A percentile compares a stretch with the other conserved stretches of the same genome.
phyloP scores from a whole-genome alignment of 1,284 basidiomycete genomes.

The Rhodofomes roseus region DNA sequence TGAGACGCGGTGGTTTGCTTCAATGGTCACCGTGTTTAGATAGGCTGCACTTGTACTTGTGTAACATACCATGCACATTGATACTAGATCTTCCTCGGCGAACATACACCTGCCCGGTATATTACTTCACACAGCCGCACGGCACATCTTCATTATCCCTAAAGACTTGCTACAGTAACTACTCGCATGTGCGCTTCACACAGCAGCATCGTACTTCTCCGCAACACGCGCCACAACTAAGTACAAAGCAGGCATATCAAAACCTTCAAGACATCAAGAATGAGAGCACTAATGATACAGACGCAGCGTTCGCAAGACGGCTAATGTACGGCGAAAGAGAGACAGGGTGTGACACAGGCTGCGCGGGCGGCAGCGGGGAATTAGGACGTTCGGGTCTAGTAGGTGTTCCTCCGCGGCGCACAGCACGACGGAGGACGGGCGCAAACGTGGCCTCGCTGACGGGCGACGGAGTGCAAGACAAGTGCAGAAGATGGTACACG shows the following conservation, averaged over 20 bases:
- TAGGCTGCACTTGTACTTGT: background rate
- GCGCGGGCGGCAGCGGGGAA: background rate
- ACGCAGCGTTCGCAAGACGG: background rate
- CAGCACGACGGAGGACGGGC: background rate
- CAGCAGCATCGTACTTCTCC: background rate
- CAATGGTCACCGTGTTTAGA: too few species aligned
- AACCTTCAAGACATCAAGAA: background rate
- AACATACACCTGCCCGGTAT: background rate
- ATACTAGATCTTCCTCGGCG: too few species aligned
- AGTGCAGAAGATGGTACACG: slow-evolving; percentile 1
- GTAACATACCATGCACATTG: background rate
- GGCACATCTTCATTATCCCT: background rate
- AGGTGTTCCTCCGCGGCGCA: background rate
- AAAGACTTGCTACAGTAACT: background rate
- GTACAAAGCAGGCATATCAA: background rate
- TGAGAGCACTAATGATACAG: slow-evolving; percentile 16
- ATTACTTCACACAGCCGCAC: background rate
- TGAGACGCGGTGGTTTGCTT: too few species aligned
- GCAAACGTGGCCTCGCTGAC: background rate
- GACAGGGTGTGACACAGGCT: background rate
- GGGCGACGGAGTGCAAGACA: background rate
- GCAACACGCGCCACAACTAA: background rate
- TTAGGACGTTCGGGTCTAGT: background rate
- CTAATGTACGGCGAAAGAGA: background rate
- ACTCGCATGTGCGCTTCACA: background rate